Evolutionary conservation across 768 basidiomycete genomes (phyloP).

Genomic region (Albatrellus ellisii): DNA sequence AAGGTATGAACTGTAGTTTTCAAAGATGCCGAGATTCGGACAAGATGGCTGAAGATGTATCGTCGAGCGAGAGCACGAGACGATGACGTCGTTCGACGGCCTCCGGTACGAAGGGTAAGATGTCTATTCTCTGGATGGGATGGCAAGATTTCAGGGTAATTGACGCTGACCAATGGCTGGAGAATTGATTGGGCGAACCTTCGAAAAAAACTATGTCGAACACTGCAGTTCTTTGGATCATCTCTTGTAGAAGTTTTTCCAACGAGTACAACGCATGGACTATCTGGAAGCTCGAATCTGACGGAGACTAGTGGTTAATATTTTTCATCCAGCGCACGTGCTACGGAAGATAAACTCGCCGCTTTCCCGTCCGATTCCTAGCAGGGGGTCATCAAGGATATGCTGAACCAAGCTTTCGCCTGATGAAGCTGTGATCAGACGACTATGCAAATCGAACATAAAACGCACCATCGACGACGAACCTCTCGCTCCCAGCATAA

Average conservation of each 20-base stretch:
- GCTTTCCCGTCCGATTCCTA: constrained; percentile 36
- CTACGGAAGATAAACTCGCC: constrained; percentile 25
- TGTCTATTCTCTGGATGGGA: constrained; percentile 38
- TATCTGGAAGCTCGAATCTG: constrained; percentile 47
- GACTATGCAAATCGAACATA: neutral
- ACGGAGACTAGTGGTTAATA: constrained; percentile 1
- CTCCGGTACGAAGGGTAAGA: constrained; percentile 25
- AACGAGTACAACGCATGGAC: constrained; percentile 44
- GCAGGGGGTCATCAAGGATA: constrained; percentile 46
- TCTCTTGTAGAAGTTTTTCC: constrained; percentile 37
- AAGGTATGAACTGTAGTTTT: constrained; percentile 34
- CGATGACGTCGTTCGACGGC: constrained; percentile 23
- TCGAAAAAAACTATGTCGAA: constrained; percentile 59
- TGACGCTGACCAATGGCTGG: neutral
- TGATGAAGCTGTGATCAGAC: constrained; percentile 14
- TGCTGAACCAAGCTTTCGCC: constrained; percentile 49
- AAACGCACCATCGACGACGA: constrained; percentile 46
- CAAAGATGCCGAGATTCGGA: constrained; percentile 16
- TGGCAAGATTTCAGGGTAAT: neutral
- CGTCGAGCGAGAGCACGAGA: constrained; percentile 40
- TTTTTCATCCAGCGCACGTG: no score
- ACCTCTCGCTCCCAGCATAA: constrained; percentile 54
- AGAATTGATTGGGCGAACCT: constrained; percentile 20
- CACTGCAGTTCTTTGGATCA: constrained; percentile 33
- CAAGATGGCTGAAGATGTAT: constrained; percentile 37